Percentiles rank a stretch among this genome's conserved stretches.
Evolutionary conservation across 2,329 filamentous ascomycete species (phyloP).

Genomic region (Colletotrichum filicis): DNA sequence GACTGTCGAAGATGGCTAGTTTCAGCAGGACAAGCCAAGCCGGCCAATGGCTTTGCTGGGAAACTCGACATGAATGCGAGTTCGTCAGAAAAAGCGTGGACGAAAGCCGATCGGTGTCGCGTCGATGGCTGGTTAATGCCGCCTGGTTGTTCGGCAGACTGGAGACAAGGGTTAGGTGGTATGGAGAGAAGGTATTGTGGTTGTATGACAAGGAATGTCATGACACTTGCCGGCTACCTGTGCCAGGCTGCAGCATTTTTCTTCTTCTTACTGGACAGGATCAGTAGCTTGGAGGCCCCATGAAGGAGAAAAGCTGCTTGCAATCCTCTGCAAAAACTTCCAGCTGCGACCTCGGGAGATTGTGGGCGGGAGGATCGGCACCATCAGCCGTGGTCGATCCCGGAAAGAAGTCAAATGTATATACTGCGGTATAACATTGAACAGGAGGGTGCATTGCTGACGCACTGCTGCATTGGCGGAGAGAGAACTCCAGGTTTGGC

Average conservation of each 20-base stretch:
- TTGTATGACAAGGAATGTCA: neutral
- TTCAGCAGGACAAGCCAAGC: neutral
- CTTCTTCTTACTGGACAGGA: neutral
- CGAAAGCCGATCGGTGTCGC: neutral
- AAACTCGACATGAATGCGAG: neutral
- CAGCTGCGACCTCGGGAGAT: neutral
- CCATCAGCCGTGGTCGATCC: neutral
- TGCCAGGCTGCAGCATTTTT: neutral
- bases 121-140: neutral
- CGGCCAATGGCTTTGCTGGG: neutral
- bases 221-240: neutral
- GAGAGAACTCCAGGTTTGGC: neutral
- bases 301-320: neutral
- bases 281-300: neutral
- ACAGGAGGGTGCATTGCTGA: neutral
- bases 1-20: neutral
- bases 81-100: neutral
- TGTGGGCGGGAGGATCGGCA: neutral
- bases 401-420: neutral
- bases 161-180: neutral
- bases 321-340: neutral
- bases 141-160: neutral
- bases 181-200: neutral
- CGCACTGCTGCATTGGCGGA: neutral
- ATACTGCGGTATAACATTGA: neutral